A percentile compares a stretch with the other conserved stretches of the same genome.
phyloP scores from a whole-genome alignment of 306 rosid genomes.

The Notholithocarpus densiflorus region DNA sequence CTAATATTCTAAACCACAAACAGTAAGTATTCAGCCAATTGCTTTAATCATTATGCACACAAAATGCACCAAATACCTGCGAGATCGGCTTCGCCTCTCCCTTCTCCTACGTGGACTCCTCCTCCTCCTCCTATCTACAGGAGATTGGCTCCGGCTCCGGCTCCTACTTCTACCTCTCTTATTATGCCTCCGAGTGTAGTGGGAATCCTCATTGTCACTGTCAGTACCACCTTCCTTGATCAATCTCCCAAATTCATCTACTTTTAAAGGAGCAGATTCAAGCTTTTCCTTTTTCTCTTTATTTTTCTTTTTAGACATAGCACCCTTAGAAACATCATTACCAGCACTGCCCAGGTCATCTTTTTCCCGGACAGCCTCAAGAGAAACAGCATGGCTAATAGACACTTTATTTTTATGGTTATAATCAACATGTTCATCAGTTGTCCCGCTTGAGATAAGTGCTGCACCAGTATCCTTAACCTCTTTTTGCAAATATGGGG shows the following conservation, averaged over 20 bases:
- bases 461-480: conserved; percentile 19
- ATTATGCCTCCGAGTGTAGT: conserved; percentile 33
- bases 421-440: conserved; percentile 31
- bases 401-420: conserved; percentile 37
- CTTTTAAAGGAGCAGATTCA: conserved; percentile 44
- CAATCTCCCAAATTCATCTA: conserved; percentile 88
- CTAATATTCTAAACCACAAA: conserved; percentile 3
- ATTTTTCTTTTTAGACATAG: conserved; percentile 32
- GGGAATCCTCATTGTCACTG: conserved; percentile 67
- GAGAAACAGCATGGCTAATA: conserved; percentile 21
- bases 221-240: conserved; percentile 64
- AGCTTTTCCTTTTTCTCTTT: conserved; percentile 38
- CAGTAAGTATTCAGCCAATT: conserved; percentile 20
- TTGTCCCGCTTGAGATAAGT: conserved; percentile 23
- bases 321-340: conserved; percentile 33
- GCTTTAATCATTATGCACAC: neutral
- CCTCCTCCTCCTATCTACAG: conserved; percentile 55
- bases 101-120: conserved; percentile 72
- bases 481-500: conserved; percentile 30
- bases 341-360: conserved; percentile 29
- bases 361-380: conserved; percentile 34
- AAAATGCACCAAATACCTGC: conserved; percentile 55
- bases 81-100: conserved; percentile 74
- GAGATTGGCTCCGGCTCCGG: conserved; percentile 44
- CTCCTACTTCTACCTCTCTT: conserved; percentile 71